Conservation (phyloP, 768 basidiomycete species). For the Boletus fagicola region DNA sequence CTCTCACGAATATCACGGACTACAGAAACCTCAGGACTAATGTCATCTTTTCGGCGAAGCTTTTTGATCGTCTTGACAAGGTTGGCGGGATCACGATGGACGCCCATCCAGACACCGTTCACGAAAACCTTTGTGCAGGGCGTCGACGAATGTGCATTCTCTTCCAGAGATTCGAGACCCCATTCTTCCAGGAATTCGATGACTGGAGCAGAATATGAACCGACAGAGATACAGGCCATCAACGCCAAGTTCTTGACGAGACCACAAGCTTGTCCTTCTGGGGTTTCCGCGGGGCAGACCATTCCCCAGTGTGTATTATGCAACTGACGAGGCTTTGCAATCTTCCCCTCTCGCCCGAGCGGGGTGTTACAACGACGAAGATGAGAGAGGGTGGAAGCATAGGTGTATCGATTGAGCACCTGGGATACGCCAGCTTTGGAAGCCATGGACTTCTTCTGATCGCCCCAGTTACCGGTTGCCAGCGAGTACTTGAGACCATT, state of each 20-base stretch:
- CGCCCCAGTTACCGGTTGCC: slow-evolving; percentile 99
- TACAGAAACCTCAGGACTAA: slow-evolving; percentile 93
- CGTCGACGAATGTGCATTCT: slow-evolving; percentile 81
- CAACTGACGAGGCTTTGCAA: slow-evolving; percentile 97
- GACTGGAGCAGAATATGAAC: slow-evolving; percentile 91
- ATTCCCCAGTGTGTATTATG: slow-evolving; percentile 99
- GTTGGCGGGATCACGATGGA: slow-evolving; percentile 92
- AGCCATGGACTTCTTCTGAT: slow-evolving; percentile 98
- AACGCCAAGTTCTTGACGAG: slow-evolving; percentile 97
- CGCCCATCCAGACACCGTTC: slow-evolving; percentile 99
- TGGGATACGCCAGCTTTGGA: slow-evolving; percentile 98
- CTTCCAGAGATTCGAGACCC: slow-evolving; percentile 94
- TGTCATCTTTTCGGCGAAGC: slow-evolving; percentile 89
- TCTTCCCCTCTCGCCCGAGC: slow-evolving; percentile 96
- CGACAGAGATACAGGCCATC: slow-evolving; percentile 98
- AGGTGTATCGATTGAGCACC: slow-evolving; percentile 97
- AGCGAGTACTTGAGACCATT: slow-evolving; percentile 98
- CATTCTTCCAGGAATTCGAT: slow-evolving; percentile 99
- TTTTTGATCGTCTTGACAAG: slow-evolving; percentile 92
- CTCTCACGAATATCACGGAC: slow-evolving; percentile 97
- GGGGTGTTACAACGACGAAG: slow-evolving; percentile 98
- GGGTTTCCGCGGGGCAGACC: slow-evolving; percentile 99
- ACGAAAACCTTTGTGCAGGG: slow-evolving; percentile 96
- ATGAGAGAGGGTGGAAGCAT: slow-evolving; percentile 97
- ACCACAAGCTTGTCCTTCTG: slow-evolving; percentile 99